These are phyloP conservation scores for Boletus tylopilopsis DNA, from an alignment of 768 basidiomycete genomes.

Conservation along the genomic window DNA sequence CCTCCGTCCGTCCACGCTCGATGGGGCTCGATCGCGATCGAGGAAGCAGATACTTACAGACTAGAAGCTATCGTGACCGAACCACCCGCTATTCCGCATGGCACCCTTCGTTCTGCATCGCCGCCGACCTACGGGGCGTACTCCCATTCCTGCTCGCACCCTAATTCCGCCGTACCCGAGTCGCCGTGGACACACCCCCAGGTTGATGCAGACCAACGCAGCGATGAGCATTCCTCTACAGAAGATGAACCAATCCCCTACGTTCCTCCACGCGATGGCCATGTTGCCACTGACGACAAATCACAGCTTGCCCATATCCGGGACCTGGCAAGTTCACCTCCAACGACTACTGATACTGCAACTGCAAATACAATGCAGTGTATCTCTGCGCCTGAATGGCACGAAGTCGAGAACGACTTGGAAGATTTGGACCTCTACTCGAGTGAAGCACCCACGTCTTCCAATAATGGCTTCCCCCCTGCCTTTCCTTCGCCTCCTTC, in stretches of 20 bases:
- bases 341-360: constrained; percentile 18
- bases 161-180: constrained; percentile 5
- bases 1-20: constrained; percentile 20
- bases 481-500: constrained; percentile 33
- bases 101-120: constrained; percentile 24
- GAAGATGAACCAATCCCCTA: constrained; percentile 28
- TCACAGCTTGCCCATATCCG: constrained; percentile 49
- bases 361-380: constrained; percentile 12
- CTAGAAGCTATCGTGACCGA: constrained; percentile 1
- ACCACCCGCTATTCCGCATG: constrained; percentile 1
- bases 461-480: constrained; percentile 7
- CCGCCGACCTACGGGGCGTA: constrained; percentile 46
- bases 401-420: constrained; percentile 46
- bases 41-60: constrained; percentile 3
- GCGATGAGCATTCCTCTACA: background rate
- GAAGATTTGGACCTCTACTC: constrained; percentile 10
- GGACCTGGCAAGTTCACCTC: constrained; percentile 52
- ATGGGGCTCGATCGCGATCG: constrained; percentile 26
- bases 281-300: constrained; percentile 68
- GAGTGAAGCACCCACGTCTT: constrained; percentile 6
- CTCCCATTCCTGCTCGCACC: constrained; percentile 1
- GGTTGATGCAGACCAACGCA: constrained; percentile 6
- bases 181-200: constrained; percentile 11
- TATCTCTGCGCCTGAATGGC: constrained; percentile 52
- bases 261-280: constrained; percentile 39